Evolutionary conservation across 225 moss, liverwort and hornwort genomes (phyloP), one percentile per base, ranked within the genome.

Genomic region (Antitrichia curtipendula): DNA sequence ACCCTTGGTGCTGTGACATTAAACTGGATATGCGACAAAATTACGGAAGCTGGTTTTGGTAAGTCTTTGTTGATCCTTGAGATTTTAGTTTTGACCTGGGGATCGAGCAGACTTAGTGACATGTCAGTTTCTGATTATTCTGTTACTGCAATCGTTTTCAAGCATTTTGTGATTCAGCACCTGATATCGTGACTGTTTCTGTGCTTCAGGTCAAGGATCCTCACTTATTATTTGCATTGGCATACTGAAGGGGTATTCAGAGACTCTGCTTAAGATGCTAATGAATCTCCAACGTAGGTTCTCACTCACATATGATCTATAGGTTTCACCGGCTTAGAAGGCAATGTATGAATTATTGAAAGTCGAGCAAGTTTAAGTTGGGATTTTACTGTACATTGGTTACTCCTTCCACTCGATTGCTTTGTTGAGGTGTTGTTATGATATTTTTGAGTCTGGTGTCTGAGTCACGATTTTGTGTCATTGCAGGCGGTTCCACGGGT

Each of bases 221-320:
- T 99, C 99, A 49, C 94, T 99, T 84, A 96, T 99, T 47, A 99
- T 99, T 73, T 99, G 99, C 86, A 95, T 99, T 87, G 96, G 99
- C 89, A 99, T 99, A 88, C 84, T 99, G 71, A 97, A 96, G 74
- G 99, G 99, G 27, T 99, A 99, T 82, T 97, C 96, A 16, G 97
- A 99, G 91, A 95, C 97, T 81, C 90, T 99, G 24, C 94, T 94
- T 58, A 95, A 96, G 92, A 96, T 99, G 96, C 92, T 96, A 56
- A 95, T 92, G 87, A 96, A 92, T 91, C 88, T 98, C 68, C 85
- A 90, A 82, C 92, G 98, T 96, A 93, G 38, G 91, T 89, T 70
- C 49, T 57, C 75, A 32, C 25, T 80, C 77, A 61, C 45, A 20
- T 59, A 40, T 77, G 57, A 64, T 32, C 27, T 36, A 84, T 70